Conservation (phyloP, 176 grass and related monocot species). For the Eragrostis nindensis region DNA sequence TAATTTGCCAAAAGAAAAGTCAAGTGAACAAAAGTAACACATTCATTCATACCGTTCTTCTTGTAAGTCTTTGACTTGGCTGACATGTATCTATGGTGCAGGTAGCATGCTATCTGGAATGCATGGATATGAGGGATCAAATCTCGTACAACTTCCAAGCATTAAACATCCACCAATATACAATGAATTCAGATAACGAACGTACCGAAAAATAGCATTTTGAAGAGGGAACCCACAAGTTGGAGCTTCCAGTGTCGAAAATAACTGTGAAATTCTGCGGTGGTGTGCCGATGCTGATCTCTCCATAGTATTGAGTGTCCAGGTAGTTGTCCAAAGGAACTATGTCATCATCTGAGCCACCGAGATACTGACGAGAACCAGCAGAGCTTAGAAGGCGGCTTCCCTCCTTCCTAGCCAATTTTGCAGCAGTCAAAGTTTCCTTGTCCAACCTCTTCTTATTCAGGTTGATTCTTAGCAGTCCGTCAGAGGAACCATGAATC, state of each 20-base stretch:
- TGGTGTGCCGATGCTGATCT: slow-evolving; percentile 69
- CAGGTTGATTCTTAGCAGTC: slow-evolving; percentile 67
- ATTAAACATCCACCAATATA: neutral
- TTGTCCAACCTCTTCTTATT: slow-evolving; percentile 67
- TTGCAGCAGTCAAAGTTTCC: slow-evolving; percentile 55
- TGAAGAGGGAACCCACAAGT: slow-evolving; percentile 71
- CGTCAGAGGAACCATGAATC: slow-evolving; percentile 56
- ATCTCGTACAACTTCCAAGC: neutral
- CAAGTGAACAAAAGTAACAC: neutral
- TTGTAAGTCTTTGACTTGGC: slow-evolving; percentile 62
- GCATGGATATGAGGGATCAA: slow-evolving; percentile 17
- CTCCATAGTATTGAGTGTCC: slow-evolving; percentile 85
- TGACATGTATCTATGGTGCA: slow-evolving; percentile 67
- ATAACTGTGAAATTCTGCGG: slow-evolving; percentile 78
- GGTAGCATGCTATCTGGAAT: slow-evolving; percentile 72
- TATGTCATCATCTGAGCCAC: slow-evolving; percentile 50
- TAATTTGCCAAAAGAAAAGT: slow-evolving; percentile 2
- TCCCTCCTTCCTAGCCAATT: slow-evolving; percentile 44
- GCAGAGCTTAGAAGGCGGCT: slow-evolving; percentile 21
- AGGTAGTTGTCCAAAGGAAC: slow-evolving; percentile 82
- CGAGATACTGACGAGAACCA: slow-evolving; percentile 29
- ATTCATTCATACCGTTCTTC: slow-evolving; percentile 57
- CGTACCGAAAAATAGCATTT: slow-evolving; percentile 82
- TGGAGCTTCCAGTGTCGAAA: slow-evolving; percentile 86
- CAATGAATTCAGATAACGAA: neutral